These are phyloP conservation scores for Epichloe elymi DNA, from an alignment of 2,329 filamentous ascomycete species.

Conservation along the genomic window DNA sequence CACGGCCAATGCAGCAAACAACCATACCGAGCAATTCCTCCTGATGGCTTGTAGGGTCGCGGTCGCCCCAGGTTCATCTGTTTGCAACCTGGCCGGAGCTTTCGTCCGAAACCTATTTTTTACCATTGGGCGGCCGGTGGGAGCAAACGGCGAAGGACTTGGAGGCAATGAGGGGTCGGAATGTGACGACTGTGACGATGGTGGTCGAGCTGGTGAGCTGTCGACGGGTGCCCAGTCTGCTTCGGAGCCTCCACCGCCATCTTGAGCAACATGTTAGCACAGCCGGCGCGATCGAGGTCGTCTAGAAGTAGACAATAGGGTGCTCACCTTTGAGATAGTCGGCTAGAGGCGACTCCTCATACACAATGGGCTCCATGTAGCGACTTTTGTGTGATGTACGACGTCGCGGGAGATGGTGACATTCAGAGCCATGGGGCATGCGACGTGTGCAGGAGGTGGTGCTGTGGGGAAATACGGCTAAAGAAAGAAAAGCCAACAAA, in stretches of 20 bases:
- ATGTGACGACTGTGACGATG: constrained; percentile 13
- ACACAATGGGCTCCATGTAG: constrained; percentile 70
- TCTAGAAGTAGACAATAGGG: background rate
- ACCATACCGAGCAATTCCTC: constrained; percentile 38
- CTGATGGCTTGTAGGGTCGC: constrained; percentile 31
- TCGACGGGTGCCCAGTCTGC: constrained; percentile 32
- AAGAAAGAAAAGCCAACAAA: background rate
- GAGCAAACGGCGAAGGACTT: constrained; percentile 40
- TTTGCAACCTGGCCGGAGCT: constrained; percentile 28
- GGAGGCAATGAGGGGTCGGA: constrained; percentile 29
- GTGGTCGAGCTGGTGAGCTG: constrained; percentile 20
- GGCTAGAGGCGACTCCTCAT: constrained; percentile 76
- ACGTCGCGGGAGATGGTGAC: constrained; percentile 13
- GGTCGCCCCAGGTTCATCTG: constrained; percentile 22
- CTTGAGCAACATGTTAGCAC: constrained; percentile 14
- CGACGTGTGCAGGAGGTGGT: background rate
- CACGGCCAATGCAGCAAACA: background rate
- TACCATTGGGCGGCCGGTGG: constrained; percentile 40
- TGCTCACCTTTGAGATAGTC: constrained; percentile 72
- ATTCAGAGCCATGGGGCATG: constrained; percentile 17
- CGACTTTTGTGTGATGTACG: constrained; percentile 10
- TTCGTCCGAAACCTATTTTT: constrained; percentile 39
- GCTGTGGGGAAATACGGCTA: background rate
- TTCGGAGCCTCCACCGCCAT: constrained; percentile 35
- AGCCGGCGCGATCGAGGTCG: too few relatives aligned